A percentile compares a stretch with the other conserved stretches of the same genome.
These are phyloP conservation scores for Nitzschia inconspicua DNA, from an alignment of 108 stramenopile genomes.

Conservation along the genomic window DNA sequence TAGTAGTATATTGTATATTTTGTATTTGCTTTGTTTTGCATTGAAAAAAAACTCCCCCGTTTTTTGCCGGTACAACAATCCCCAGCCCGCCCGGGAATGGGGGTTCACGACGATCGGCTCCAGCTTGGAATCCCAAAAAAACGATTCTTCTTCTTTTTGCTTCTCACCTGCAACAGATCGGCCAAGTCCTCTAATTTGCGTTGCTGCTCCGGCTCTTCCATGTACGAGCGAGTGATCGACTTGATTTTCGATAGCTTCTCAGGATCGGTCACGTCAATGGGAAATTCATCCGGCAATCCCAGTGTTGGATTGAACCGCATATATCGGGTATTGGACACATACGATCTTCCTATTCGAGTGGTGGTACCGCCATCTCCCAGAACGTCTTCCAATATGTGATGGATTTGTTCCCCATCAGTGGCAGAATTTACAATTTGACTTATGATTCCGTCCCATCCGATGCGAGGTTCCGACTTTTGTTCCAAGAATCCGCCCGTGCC, in stretches of 20 bases:
- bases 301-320: conserved; percentile 78
- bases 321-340: conserved; percentile 61
- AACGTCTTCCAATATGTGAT: conserved; percentile 74
- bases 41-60: too few species aligned
- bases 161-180: conserved; percentile 20
- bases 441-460: conserved; percentile 90
- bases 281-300: conserved; percentile 52
- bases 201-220: conserved; percentile 68
- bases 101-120: too few species aligned
- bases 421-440: conserved; percentile 84
- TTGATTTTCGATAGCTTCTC: conserved; percentile 49
- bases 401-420: conserved; percentile 73
- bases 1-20: too few species aligned
- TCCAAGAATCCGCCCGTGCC: conserved; percentile 79
- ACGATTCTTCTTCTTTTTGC: too few species aligned
- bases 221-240: conserved; percentile 61
- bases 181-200: conserved; percentile 42
- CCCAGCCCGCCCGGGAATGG: too few species aligned
- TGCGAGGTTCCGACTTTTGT: conserved; percentile 65
- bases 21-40: too few species aligned
- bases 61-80: too few species aligned
- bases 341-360: conserved; percentile 27
- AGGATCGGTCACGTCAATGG: conserved; percentile 66
- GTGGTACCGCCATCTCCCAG: conserved; percentile 55
- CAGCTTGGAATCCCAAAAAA: too few species aligned